Conservation (phyloP, 1,284 basidiomycete species). For the Moesziomyces aphidis region DNA sequence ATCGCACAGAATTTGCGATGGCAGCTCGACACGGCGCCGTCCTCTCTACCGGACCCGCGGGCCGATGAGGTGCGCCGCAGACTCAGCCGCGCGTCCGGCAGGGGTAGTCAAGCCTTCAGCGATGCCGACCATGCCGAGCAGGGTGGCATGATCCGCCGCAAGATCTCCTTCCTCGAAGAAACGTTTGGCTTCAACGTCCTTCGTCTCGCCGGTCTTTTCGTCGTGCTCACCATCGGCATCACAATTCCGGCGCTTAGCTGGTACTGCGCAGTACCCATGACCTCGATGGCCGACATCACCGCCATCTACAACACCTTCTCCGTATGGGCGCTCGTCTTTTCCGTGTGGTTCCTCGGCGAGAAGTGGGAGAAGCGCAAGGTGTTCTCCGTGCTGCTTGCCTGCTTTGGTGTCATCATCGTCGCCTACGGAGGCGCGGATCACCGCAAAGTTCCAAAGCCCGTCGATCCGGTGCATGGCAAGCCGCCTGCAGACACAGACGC, state of each 20-base stretch:
- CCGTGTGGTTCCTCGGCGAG: conserved; percentile 64
- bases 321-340: conserved; percentile 66
- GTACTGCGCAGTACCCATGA: conserved; percentile 66
- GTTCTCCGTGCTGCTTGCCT: conserved; percentile 60
- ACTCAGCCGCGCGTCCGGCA: conserved; percentile 34
- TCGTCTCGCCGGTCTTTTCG: conserved; percentile 42
- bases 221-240: conserved; percentile 59
- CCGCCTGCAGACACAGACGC: conserved; percentile 21
- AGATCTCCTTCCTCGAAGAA: conserved; percentile 23
- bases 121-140: conserved; percentile 2
- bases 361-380: conserved; percentile 62
- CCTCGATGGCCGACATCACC: conserved; percentile 67
- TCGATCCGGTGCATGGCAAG: conserved; percentile 52
- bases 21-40: conserved; percentile 52
- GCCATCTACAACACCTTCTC: conserved; percentile 67
- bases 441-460: conserved; percentile 41
- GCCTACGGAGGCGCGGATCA: conserved; percentile 63
- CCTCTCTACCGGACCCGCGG: conserved; percentile 20
- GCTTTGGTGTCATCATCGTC: conserved; percentile 60
- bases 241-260: conserved; percentile 65
- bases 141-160: conserved; percentile 12
- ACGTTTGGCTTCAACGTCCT: conserved; percentile 39
- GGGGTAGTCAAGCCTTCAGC: conserved; percentile 2
- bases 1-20: conserved; percentile 59
- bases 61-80: conserved; percentile 42